Conservation (phyloP, 169 alveolate species). For the Sarcocystis neurona region DNA sequence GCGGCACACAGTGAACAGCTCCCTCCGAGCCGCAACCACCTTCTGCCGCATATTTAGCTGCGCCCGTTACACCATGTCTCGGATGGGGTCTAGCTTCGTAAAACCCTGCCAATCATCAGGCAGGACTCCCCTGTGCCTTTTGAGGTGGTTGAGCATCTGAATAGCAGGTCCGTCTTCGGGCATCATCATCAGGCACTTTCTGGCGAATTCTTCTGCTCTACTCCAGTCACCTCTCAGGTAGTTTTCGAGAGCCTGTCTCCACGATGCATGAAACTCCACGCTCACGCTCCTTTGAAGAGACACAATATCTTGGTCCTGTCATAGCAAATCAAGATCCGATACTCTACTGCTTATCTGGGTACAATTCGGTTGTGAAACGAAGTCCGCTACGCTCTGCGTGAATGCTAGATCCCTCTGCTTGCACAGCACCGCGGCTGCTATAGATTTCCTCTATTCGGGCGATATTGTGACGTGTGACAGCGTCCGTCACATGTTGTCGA, state of each 20-base stretch:
- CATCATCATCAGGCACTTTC: slow-evolving; percentile 29
- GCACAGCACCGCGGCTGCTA: no score
- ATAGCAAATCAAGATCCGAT: neutral
- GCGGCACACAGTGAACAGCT: no score
- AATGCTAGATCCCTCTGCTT: no score
- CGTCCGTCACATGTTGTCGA: neutral
- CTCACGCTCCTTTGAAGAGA: slow-evolving; percentile 9
- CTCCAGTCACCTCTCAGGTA: slow-evolving; percentile 37
- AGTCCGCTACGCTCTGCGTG: no score
- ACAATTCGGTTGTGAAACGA: no score
- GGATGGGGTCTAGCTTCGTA: no score
- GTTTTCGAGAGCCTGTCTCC: slow-evolving; percentile 31
- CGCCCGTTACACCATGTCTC: no score
- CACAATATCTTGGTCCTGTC: slow-evolving; percentile 31
- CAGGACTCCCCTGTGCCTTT: slow-evolving; percentile 4
- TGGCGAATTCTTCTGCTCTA: slow-evolving; percentile 21
- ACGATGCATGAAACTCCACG: slow-evolving; percentile 29
- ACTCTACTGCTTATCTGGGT: no score
- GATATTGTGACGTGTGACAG: no score
- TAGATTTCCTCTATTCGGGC: no score
- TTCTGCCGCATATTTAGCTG: no score
- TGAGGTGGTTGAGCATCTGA: neutral
- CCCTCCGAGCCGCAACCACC: no score
- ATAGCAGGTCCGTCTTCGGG: slow-evolving; percentile 28
- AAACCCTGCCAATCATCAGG: slow-evolving; percentile 31